These are phyloP conservation scores for Rhododendron simsii DNA, from an alignment of 148 eudicot species.

Conservation along the genomic window DNA sequence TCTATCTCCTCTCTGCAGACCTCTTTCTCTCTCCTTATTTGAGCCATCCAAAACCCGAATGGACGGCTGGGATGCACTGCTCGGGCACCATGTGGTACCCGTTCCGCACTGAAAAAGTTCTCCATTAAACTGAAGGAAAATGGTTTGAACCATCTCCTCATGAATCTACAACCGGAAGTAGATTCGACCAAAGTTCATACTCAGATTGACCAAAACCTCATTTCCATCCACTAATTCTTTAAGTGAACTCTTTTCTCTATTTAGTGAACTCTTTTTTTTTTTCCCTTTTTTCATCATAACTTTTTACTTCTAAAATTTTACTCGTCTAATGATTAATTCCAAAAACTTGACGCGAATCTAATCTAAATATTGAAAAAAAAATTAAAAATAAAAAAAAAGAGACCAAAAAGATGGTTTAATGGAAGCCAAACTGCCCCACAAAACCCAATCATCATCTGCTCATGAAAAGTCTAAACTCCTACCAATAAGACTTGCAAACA, in stretches of 20 bases:
- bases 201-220: not conserved
- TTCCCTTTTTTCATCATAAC: not conserved
- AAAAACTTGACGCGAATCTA: not conserved
- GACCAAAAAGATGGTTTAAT: not conserved
- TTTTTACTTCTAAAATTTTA: not conserved
- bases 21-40: too few relatives aligned
- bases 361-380: not conserved
- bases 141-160: not conserved
- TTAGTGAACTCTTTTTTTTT: not conserved
- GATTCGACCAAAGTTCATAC: not conserved
- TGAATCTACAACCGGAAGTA: not conserved
- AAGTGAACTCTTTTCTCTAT: not conserved
- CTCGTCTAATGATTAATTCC: not conserved
- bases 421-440: too few relatives aligned
- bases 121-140: not conserved
- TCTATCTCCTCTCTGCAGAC: too few relatives aligned
- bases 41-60: too few relatives aligned
- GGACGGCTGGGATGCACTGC: too few relatives aligned
- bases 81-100: too few relatives aligned
- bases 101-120: too few relatives aligned
- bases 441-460: too few relatives aligned
- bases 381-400: rapidly evolving
- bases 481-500: too few relatives aligned
- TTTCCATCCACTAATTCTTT: not conserved
- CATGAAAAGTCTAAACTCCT: too few relatives aligned